phyloP scores from a whole-genome alignment of 805 yeast species.

The Lipomyces spencermartinsiae region DNA sequence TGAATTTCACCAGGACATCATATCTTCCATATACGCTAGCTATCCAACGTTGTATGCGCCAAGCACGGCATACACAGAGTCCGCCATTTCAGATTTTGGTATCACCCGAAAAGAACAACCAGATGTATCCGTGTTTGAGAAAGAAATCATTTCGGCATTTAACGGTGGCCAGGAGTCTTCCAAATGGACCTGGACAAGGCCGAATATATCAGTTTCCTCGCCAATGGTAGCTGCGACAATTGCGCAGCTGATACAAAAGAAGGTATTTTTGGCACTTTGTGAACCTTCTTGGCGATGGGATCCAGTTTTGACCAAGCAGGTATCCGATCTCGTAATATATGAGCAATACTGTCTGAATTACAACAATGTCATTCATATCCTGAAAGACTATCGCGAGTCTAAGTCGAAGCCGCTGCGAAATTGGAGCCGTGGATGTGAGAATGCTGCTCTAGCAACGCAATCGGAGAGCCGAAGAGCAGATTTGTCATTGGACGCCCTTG shows the following conservation, averaged over 20 bases:
- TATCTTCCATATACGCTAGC: constrained; percentile 18
- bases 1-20: constrained; percentile 30
- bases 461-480: constrained; percentile 22
- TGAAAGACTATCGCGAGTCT: constrained; percentile 24
- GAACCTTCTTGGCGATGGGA: neutral
- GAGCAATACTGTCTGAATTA: constrained; percentile 33
- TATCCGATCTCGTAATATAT: constrained; percentile 29
- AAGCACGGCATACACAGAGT: constrained; percentile 9
- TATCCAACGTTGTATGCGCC: constrained; percentile 36
- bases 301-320: constrained; percentile 18
- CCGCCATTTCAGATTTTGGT: constrained; percentile 13
- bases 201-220: constrained; percentile 27
- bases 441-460: constrained; percentile 27
- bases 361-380: constrained; percentile 27
- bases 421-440: constrained; percentile 32
- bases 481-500: constrained; percentile 26
- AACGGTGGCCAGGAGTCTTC: neutral
- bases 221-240: constrained; percentile 32
- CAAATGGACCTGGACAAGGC: constrained; percentile 20
- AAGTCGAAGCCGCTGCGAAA: constrained; percentile 15
- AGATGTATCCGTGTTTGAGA: constrained; percentile 20
- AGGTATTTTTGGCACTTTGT: constrained; percentile 9
- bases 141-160: constrained; percentile 23
- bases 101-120: constrained; percentile 15
- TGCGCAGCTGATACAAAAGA: constrained; percentile 23